These are phyloP conservation scores for Cryptosporidium sp. DNA, from an alignment of 169 alveolate species.

Conservation along the genomic window DNA sequence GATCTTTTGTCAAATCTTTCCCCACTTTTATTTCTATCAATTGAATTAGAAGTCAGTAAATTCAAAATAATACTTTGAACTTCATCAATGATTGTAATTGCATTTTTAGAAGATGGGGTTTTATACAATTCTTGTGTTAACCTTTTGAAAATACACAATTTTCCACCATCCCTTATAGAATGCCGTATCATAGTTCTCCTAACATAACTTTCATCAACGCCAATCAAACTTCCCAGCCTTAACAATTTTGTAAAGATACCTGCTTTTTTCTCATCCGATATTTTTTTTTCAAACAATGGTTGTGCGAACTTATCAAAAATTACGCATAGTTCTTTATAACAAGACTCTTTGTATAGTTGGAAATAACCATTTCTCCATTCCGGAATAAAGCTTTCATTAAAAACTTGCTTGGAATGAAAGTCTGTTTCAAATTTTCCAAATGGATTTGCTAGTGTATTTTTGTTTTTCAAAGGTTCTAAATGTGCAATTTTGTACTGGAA, in stretches of 20 bases:
- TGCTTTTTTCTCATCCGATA: neutral
- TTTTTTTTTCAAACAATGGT: neutral
- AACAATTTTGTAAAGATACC: conserved; percentile 54
- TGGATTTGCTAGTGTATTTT: neutral
- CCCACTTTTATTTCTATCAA: neutral
- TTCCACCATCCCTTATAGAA: conserved; percentile 9
- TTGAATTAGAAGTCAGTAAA: neutral
- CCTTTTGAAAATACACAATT: conserved; percentile 16
- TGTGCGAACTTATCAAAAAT: conserved; percentile 39
- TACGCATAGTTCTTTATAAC: conserved; percentile 19
- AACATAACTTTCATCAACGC: conserved; percentile 61
- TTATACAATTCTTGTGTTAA: conserved; percentile 46
- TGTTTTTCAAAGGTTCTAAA: neutral
- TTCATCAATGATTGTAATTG: conserved; percentile 55
- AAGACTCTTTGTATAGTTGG: conserved; percentile 22
- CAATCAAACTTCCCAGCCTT: conserved; percentile 57
- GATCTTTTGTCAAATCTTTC: neutral
- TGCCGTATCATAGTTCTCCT: conserved; percentile 38
- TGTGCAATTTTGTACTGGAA: neutral
- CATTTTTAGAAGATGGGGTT: conserved; percentile 51
- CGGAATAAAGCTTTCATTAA: neutral
- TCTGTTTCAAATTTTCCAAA: neutral
- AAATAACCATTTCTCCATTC: conserved; percentile 25
- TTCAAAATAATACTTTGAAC: conserved; percentile 51
- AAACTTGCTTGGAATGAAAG: neutral